phyloP scores from a whole-genome alignment of 176 grass and related monocot genomes.

The Musa schizocarpa region DNA sequence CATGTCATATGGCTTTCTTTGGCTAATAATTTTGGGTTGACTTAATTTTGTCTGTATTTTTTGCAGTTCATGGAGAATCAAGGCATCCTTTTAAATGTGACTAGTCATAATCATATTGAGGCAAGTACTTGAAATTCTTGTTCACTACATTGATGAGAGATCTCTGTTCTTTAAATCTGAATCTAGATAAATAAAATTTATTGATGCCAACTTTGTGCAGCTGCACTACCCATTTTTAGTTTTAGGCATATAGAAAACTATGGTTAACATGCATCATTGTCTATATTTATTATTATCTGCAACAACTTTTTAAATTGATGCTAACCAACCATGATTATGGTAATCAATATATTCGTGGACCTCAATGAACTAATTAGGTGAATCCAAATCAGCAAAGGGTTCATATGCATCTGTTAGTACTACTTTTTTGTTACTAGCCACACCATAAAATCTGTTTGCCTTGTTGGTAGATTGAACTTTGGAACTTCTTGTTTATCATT shows the following conservation, averaged over 20 bases:
- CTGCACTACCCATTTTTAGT: too few species aligned
- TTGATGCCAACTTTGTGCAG: not conserved
- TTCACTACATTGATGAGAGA: not conserved
- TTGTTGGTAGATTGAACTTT: too few species aligned
- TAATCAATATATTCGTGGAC: not conserved
- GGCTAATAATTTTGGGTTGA: not conserved
- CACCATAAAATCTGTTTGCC: not conserved
- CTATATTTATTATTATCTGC: not conserved
- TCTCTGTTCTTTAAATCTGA: not conserved
- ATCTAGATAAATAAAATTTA: not conserved
- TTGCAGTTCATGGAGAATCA: conserved; percentile 72
- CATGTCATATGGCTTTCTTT: not conserved
- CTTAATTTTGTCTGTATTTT: conserved; percentile 7
- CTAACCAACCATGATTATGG: not conserved
- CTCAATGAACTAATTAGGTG: not conserved
- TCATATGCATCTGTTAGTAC: not conserved
- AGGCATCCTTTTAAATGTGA: conserved; percentile 71
- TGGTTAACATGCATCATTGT: not conserved
- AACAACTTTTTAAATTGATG: too few species aligned
- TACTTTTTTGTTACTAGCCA: not conserved
- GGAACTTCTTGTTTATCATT: too few species aligned
- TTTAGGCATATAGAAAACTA: not conserved
- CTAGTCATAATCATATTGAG: conserved; percentile 77
- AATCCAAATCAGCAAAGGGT: not conserved
- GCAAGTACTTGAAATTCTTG: conserved; percentile 25